Percentiles rank a stretch among this genome's conserved stretches.
Evolutionary conservation across 2,329 filamentous ascomycete genomes (phyloP).

Genomic region (Pseudocercospora musae): DNA sequence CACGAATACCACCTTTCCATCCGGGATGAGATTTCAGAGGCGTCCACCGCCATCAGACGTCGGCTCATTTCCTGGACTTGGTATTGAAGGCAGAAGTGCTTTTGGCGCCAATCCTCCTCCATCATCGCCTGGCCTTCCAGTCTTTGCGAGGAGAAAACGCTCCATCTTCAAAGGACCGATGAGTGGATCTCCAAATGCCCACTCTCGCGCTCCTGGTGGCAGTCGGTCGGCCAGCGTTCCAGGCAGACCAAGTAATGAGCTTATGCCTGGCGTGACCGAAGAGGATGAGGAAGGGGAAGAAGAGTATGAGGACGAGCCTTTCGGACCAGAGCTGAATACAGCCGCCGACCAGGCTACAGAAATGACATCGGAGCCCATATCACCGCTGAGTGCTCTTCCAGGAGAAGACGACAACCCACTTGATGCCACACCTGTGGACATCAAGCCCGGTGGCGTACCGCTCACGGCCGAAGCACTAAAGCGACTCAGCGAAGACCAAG

Average conservation of each 20-base stretch:
- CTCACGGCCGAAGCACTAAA: slow-evolving; percentile 34
- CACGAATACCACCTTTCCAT: slow-evolving; percentile 70
- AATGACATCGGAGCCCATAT: slow-evolving; percentile 14
- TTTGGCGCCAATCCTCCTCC: slow-evolving; percentile 41
- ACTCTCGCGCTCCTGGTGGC: slow-evolving; percentile 18
- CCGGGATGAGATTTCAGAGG: slow-evolving; percentile 68
- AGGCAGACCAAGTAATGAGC: slow-evolving; percentile 68
- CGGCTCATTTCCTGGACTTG: slow-evolving; percentile 30
- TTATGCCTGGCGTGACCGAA: slow-evolving; percentile 54
- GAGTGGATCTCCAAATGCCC: slow-evolving; percentile 44
- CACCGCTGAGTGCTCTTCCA: slow-evolving; percentile 18
- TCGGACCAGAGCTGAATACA: slow-evolving; percentile 25
- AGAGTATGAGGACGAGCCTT: slow-evolving; percentile 28
- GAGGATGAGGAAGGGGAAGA: slow-evolving; percentile 33
- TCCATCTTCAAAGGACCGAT: slow-evolving; percentile 79
- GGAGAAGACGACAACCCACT: slow-evolving; percentile 14
- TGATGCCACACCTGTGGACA: background rate
- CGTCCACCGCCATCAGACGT: slow-evolving; percentile 33
- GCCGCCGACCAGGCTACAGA: slow-evolving; percentile 9
- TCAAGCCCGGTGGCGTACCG: slow-evolving; percentile 16
- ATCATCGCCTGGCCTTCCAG: slow-evolving; percentile 57
- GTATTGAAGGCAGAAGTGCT: slow-evolving; percentile 22
- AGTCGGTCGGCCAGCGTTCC: slow-evolving; percentile 56
- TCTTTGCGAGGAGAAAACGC: slow-evolving; percentile 79
- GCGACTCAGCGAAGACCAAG: slow-evolving; percentile 29